Base-by-base conservation (phyloP, 1,284 basidiomycete genomes). In the Naganishia albida region DNA sequence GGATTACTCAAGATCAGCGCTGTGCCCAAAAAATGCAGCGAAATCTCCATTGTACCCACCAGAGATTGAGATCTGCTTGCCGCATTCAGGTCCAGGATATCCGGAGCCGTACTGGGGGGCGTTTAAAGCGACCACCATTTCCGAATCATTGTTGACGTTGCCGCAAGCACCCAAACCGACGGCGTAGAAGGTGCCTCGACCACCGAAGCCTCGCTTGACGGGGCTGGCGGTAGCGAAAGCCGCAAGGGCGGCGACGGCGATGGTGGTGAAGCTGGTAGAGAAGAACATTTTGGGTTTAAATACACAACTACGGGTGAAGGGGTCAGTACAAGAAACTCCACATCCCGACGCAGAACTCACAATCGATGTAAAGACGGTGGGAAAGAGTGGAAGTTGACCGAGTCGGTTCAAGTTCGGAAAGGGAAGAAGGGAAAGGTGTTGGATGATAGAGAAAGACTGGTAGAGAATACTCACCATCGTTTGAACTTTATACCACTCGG, bases 61-160 rank as follows among this genome's bases (percentile, higher is more conserved):
- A 34, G 34, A 6, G 10, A 34, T 34, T 34, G 4, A 10, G 34
- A 34, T 34, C 39, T 70, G 75, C 70, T 83, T 77, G 74, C 81
- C 82, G 72, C 84, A 85, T 68, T 82, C 73, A 2, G 76, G 74
- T 43, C 81, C 75, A 52, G 77, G 77, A 64, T 75, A 71, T 39
- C 73, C 73, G 57, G 69, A 51, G 43, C 73, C 73, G 59, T 73
- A 74, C 48, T 73, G 72, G 4, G 68, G 67, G 34, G 68, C 50
- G 64, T 72, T 66, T 6, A 65, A 49, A 42, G 68, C 63, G 54
- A 65, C 67, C 34, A 67, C 55, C 28, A 60, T 55, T 20, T 64
- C 66, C 7, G 63, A 64, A 10, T 71, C 65, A 43, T 53, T 64
- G 67, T 70, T 70, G 40, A 15, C 8, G 43, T 64, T 53, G 30